phyloP scores from a whole-genome alignment of 2,329 filamentous ascomycete species.

The Fusarium decemcellulare region DNA sequence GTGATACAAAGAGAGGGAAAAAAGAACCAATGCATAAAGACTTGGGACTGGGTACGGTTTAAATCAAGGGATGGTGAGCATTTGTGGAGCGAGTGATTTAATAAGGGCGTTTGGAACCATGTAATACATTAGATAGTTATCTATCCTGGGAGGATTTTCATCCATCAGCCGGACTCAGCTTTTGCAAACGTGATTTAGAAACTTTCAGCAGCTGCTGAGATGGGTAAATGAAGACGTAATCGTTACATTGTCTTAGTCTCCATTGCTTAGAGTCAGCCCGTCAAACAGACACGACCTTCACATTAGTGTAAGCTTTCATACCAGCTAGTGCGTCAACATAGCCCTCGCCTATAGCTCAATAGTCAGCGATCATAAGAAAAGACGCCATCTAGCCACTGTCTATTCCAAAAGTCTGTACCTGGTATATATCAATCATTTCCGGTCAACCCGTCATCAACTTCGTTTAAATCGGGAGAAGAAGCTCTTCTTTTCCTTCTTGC shows the following conservation, averaged over 20 bases:
- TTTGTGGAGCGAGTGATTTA: not conserved
- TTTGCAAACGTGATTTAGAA: not conserved
- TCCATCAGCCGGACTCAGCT: not conserved
- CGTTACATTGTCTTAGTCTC: too few relatives aligned
- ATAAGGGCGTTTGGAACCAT: not conserved
- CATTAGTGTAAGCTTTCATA: too few relatives aligned
- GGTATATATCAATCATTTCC: not conserved
- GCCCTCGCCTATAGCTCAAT: too few relatives aligned
- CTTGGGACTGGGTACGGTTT: not conserved
- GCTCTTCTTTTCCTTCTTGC: not conserved
- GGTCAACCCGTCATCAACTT: not conserved
- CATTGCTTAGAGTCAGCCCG: too few relatives aligned
- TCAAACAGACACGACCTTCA: too few relatives aligned
- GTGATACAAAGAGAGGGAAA: not conserved
- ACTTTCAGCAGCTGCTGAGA: too few relatives aligned
- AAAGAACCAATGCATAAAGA: not conserved
- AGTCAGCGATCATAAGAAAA: too few relatives aligned
- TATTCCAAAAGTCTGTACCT: not conserved
- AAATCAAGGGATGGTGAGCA: not conserved
- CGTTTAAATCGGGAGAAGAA: constrained; percentile 36
- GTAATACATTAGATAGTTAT: not conserved
- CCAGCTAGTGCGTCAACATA: too few relatives aligned
- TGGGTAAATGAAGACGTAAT: too few relatives aligned
- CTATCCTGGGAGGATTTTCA: too few relatives aligned
- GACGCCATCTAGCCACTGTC: too few relatives aligned